Conservation (phyloP, 1,284 basidiomycete species). For the Peniophora sp. region DNA sequence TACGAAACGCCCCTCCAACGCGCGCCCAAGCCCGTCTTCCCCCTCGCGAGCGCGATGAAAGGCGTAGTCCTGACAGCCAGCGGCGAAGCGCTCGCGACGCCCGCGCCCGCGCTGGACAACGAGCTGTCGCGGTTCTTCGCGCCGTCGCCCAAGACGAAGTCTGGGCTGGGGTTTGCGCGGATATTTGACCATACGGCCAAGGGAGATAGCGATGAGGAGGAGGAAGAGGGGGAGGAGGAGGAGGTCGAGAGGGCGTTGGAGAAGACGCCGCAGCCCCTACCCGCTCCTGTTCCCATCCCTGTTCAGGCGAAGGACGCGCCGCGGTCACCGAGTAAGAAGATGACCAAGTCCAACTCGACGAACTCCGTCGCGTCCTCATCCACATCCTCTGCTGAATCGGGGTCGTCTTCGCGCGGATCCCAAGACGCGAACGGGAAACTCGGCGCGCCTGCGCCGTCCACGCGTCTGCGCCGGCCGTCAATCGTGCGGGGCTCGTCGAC, state of each 20-base stretch:
- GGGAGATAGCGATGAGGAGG: conserved; percentile 31
- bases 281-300: not conserved
- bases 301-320: too few species aligned
- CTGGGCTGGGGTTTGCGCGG: conserved; percentile 59
- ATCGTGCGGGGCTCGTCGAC: conserved; percentile 16
- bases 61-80: conserved; percentile 71
- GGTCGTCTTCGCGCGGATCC: not conserved
- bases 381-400: conserved; percentile 2
- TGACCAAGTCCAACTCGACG: conserved; percentile 7
- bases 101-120: conserved; percentile 43
- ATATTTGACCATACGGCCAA: conserved; percentile 51
- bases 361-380: not conserved
- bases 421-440: not conserved
- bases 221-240: conserved; percentile 18
- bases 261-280: conserved; percentile 15
- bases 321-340: conserved; percentile 1
- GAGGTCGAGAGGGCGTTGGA: conserved; percentile 2
- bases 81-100: conserved; percentile 62
- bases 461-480: conserved; percentile 24
- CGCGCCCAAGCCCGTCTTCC: conserved; percentile 15
- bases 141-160: conserved; percentile 46
- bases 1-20: conserved; percentile 34
- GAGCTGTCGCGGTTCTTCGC: conserved; percentile 59
- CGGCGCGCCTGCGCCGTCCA: conserved; percentile 12
- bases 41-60: conserved; percentile 66